Evolutionary conservation across 495 filamentous ascomycete genomes (phyloP).

Genomic region (Cercophora sp.): DNA sequence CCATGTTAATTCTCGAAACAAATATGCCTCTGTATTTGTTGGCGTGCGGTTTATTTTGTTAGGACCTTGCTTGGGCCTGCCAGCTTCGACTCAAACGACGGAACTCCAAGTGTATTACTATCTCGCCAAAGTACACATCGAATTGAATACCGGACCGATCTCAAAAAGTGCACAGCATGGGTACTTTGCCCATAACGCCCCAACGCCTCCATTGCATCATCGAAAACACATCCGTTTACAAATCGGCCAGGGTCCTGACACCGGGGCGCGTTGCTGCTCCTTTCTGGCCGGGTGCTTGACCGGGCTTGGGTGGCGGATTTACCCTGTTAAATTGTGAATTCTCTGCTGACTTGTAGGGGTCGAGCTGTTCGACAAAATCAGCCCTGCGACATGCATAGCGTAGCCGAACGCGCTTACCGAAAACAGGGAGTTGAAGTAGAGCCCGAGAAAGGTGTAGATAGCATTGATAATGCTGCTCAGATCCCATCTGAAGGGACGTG

Average conservation of each 20-base stretch:
- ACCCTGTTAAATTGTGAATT: constrained; percentile 60
- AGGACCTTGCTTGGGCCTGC: too few relatives aligned
- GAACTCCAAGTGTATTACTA: too few relatives aligned
- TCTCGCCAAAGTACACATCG: too few relatives aligned
- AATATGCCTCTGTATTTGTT: too few relatives aligned
- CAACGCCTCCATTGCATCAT: neutral
- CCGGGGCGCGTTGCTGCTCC: constrained; percentile 26
- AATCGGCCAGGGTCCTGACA: constrained; percentile 43
- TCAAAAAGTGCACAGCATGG: too few relatives aligned
- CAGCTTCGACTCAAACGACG: too few relatives aligned
- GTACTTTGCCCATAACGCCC: neutral
- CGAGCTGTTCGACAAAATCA: too few relatives aligned
- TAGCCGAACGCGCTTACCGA: too few relatives aligned
- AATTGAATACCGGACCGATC: too few relatives aligned
- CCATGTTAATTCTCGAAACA: too few relatives aligned
- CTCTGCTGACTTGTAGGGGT: constrained; percentile 62
- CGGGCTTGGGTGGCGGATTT: constrained; percentile 24
- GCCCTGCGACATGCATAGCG: too few relatives aligned
- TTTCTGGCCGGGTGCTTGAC: constrained; percentile 19
- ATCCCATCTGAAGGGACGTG: constrained; percentile 34
- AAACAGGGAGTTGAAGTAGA: constrained; percentile 58
- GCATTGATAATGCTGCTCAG: constrained; percentile 43
- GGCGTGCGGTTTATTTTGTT: too few relatives aligned
- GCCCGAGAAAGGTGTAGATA: constrained; percentile 52
- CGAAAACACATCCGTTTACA: constrained; percentile 10